Evolutionary conservation across 2,329 filamentous ascomycete species (phyloP), one percentile per base, ranked within the genome.

Genomic region (Peltaster fructicola): DNA sequence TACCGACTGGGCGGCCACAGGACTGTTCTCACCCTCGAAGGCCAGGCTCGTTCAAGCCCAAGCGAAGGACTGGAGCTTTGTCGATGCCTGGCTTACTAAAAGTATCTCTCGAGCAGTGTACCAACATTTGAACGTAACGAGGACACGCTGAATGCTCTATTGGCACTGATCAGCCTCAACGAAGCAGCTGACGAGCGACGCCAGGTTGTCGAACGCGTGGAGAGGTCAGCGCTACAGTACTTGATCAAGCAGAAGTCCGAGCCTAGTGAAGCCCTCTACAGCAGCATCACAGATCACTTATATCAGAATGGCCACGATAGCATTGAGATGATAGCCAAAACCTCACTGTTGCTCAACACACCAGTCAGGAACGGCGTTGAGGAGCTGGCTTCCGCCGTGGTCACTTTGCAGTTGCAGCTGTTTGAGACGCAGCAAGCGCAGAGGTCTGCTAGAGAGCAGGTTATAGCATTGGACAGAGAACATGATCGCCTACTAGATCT

Each of bases 1-100:
- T 18, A 25, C 33, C 5, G 44, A 49, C 17, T 47, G 45, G 44
- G 40, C 44, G n/a, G 42, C 43, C 14, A 34, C 49, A 9, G 54
- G 63, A 14, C 56, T 69, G 21, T 62, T 68, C 36, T 72, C 67
- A 3, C 67, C 67, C 5, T 65, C 65, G 5, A 70, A 70, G 47
- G 65, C 66, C 12, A 74, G 80, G 30, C 73, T 77, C 32, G 77
- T 80, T 37, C 76, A 78, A 33, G 76, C 77, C 8, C 72, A 77
- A 34, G 78, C 81, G 22, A 84, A 85, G 45, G 84, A 93, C 52
- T 95, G 85, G 85, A 73, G 72, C 27, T 81, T 78, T 37, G 66
- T 93, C 38, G 81, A 90, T 51, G 59, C 61, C 39, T 95, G 85
- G 84, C 68, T 93, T 6, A 59, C 63, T 22, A 63, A 66, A 30